phyloP scores from a whole-genome alignment of 148 eudicot species.

The Hydrangea macrophylla region DNA sequence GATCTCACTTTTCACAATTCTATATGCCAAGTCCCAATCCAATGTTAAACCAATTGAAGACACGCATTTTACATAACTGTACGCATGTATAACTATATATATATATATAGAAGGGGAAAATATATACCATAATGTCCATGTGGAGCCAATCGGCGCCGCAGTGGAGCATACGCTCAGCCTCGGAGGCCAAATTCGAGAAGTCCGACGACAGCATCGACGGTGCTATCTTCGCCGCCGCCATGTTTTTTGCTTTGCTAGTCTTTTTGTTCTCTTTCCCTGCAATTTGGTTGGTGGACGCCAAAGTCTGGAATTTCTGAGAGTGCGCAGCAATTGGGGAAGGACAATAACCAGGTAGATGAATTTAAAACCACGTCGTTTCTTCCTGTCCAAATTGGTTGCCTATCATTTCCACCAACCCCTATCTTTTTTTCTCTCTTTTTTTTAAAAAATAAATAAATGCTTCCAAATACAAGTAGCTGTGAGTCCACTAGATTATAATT shows the following conservation, averaged over 20 bases:
- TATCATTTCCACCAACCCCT: too few species aligned
- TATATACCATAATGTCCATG: constrained; percentile 89
- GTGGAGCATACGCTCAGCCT: constrained; percentile 81
- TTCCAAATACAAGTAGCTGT: too few species aligned
- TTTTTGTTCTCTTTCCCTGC: neutral
- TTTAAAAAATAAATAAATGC: too few species aligned
- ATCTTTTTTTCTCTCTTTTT: too few species aligned
- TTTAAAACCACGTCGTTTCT: too few species aligned
- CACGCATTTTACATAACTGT: too few species aligned
- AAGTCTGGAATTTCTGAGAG: neutral
- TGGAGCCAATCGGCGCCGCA: constrained; percentile 99
- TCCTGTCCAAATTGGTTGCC: too few species aligned
- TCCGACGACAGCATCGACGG: constrained; percentile 98
- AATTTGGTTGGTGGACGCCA: neutral
- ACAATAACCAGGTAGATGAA: neutral
- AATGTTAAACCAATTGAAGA: too few species aligned
- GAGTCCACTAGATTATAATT: too few species aligned
- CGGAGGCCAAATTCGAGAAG: constrained; percentile 88
- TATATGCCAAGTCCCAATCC: too few species aligned
- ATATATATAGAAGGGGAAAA: neutral
- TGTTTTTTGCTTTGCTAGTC: neutral
- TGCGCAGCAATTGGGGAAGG: too few species aligned
- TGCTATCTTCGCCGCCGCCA: constrained; percentile 67
- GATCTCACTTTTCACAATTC: too few species aligned
- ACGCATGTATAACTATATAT: neutral